These are phyloP conservation scores for Misopates orontium DNA, from an alignment of 257 asterid genomes.

Conservation along the genomic window DNA sequence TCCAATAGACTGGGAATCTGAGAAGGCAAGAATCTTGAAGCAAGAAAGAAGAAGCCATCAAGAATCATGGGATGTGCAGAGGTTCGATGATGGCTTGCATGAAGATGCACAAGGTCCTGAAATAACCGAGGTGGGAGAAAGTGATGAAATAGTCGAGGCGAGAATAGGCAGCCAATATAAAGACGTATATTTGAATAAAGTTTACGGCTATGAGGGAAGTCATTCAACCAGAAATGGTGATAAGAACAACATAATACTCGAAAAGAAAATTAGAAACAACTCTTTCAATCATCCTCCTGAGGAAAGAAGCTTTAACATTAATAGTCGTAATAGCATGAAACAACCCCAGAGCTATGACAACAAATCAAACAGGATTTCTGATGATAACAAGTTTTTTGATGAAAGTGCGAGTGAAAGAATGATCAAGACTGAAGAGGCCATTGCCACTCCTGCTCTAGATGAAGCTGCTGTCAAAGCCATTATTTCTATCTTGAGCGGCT, in stretches of 20 bases:
- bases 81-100: constrained; percentile 30
- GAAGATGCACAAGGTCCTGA: constrained; percentile 32
- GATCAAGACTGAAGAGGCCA: constrained; percentile 35
- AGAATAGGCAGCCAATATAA: constrained; percentile 31
- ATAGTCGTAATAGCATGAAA: constrained; percentile 22
- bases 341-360: constrained; percentile 27
- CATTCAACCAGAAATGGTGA: constrained; percentile 25
- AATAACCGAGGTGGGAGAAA: constrained; percentile 34
- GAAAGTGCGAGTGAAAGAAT: constrained; percentile 38
- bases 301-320: constrained; percentile 17
- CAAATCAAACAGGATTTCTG: constrained; percentile 23
- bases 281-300: constrained; percentile 29
- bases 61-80: constrained; percentile 32
- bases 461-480: constrained; percentile 72
- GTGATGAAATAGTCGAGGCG: constrained; percentile 57
- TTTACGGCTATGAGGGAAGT: constrained; percentile 34
- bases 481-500: constrained; percentile 59
- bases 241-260: constrained; percentile 20
- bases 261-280: constrained; percentile 29
- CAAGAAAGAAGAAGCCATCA: constrained; percentile 31
- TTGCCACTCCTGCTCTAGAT: constrained; percentile 62
- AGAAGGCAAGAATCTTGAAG: constrained; percentile 20
- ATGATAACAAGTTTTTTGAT: constrained; percentile 17
- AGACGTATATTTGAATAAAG: constrained; percentile 40
- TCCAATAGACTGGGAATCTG: constrained; percentile 21